Base-by-base conservation (phyloP, 768 basidiomycete species). In the Dentipellis fragilis region DNA sequence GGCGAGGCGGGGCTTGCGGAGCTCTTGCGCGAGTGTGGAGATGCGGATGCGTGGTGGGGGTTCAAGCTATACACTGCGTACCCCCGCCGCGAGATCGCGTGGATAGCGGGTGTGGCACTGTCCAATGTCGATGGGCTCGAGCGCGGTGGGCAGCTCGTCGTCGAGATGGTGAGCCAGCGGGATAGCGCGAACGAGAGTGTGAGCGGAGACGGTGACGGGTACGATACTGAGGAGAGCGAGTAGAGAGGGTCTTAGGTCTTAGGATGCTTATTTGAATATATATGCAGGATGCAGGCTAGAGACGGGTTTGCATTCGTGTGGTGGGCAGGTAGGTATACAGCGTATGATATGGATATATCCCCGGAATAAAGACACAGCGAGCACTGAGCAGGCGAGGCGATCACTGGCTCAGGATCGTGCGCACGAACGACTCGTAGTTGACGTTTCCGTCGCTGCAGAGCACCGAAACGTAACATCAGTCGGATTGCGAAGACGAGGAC, bases 361-460 rank as follows among this genome's bases (percentile, higher is more conserved):
- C 19, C 42, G 42, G 19, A 45, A 45, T 45, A 45, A 45, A n/a
- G 19, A 45, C 42, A 45, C 42, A 45, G 42, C n/a, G 19, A 45
- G 42, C 42, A 45, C 42, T 29, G 29, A 6, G 42, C n/a, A 16
- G n/a, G 42, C n/a, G n/a, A 12, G 42, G n/a, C 42, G 42, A 17
- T 34, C 73, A 93, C 78, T 93, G 92, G 65, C 84, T 89, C 52
- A 95, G 81, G 63, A 97, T 93, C 17, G 90, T 92, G 70, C 93
- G 84, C 49, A 96, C 93, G 65, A 98, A 96, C 2, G 89, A 92
- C 69, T 95, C 93, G 68, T 98, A 97, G 72, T 97, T 95, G 67
- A 97, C 84, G 63, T 95, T 96, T 12, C 95, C 95, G 66, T 97
- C 94, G 21, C 94, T 96, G 65, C 4, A 48, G 42, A 17, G 16